phyloP scores from a whole-genome alignment of 192 early-diverging fungal species.

The Rhizophagus prolifer region DNA sequence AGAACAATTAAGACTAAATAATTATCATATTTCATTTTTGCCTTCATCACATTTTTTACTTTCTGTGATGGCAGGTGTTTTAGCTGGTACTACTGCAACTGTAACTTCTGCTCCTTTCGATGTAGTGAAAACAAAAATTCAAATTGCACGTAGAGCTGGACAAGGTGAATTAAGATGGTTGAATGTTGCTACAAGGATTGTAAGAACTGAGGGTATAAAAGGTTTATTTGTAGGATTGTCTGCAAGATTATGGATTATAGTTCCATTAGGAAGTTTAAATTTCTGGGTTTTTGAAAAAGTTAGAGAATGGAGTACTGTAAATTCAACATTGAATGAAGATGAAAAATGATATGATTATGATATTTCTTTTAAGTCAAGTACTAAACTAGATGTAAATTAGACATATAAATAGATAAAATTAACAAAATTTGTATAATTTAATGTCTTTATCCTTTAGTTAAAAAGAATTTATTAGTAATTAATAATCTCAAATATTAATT shows the following conservation, averaged over 20 bases:
- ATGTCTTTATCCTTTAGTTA: no score
- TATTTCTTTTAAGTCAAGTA: no score
- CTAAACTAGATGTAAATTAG: no score
- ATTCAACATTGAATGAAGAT: no score
- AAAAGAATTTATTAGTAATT: no score
- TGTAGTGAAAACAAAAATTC: slow-evolving; percentile 33
- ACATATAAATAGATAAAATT: no score
- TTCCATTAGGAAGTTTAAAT: slow-evolving; percentile 27
- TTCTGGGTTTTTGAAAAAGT: slow-evolving; percentile 31
- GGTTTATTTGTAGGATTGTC: slow-evolving; percentile 23
- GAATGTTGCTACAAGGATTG: background rate
- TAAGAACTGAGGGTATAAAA: slow-evolving; percentile 14
- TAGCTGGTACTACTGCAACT: slow-evolving; percentile 20
- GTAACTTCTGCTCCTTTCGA: slow-evolving; percentile 28
- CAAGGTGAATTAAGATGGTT: slow-evolving; percentile 10
- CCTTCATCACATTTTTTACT: slow-evolving; percentile 11
- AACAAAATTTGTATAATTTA: no score
- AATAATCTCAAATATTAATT: no score
- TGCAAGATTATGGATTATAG: slow-evolving; percentile 18
- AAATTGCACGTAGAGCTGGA: slow-evolving; percentile 18
- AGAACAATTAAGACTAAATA: slow-evolving; percentile 4
- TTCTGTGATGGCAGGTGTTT: slow-evolving; percentile 29
- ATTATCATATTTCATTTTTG: background rate
- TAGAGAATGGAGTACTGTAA: slow-evolving; percentile 17
- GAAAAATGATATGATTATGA: no score